Evolutionary conservation across 305 asterid species (phyloP).

Genomic region (Petunia hybrid): DNA sequence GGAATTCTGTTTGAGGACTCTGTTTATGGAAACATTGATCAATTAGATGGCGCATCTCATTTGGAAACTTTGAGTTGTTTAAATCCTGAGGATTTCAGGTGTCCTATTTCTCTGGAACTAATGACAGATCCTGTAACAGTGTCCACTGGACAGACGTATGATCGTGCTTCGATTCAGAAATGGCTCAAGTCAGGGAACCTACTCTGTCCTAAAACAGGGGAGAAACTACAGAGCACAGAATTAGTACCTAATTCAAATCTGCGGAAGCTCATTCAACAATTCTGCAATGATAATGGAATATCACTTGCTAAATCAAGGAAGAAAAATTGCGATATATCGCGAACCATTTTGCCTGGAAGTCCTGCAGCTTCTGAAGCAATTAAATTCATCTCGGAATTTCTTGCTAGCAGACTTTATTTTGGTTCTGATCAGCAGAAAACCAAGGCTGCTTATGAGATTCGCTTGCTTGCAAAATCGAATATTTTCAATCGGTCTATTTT

Average conservation of each 20-base stretch:
- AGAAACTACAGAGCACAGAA: slow-evolving; percentile 53
- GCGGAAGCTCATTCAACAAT: slow-evolving; percentile 65
- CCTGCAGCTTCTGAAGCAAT: slow-evolving; percentile 64
- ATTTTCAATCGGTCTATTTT: slow-evolving; percentile 62
- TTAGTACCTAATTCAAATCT: slow-evolving; percentile 66
- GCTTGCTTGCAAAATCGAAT: slow-evolving; percentile 71
- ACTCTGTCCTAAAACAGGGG: slow-evolving; percentile 79
- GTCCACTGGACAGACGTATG: slow-evolving; percentile 82
- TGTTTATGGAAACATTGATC: slow-evolving; percentile 44
- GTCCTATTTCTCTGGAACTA: slow-evolving; percentile 79
- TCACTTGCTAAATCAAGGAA: slow-evolving; percentile 59
- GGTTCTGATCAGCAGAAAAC: slow-evolving; percentile 57
- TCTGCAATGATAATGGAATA: slow-evolving; percentile 67
- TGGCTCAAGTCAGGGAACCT: slow-evolving; percentile 78
- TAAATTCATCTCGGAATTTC: slow-evolving; percentile 56
- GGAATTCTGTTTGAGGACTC: slow-evolving; percentile 59
- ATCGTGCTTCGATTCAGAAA: slow-evolving; percentile 70
- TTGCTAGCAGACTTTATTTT: slow-evolving; percentile 51
- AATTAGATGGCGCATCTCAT: slow-evolving; percentile 44
- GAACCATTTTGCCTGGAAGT: slow-evolving; percentile 68
- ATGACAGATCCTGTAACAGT: slow-evolving; percentile 89
- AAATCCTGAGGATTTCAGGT: slow-evolving; percentile 75
- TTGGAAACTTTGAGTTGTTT: slow-evolving; percentile 55
- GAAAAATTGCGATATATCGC: slow-evolving; percentile 58
- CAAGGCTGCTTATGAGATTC: slow-evolving; percentile 75